Conservation (phyloP, 306 rosid genomes). For the Quercus agrifolia region DNA sequence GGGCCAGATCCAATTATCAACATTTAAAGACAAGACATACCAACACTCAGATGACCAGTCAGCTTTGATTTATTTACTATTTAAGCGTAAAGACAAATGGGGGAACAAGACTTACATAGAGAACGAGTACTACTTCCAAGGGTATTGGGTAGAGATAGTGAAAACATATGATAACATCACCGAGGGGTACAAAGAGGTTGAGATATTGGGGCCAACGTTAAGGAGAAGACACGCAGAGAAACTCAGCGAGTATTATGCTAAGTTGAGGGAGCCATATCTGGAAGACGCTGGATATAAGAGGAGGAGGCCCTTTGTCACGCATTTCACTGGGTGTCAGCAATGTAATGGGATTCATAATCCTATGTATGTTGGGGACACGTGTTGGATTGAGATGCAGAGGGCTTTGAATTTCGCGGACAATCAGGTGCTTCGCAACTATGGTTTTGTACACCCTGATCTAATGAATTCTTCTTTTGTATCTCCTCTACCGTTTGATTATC, state of each 20-base stretch:
- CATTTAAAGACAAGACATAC: conserved; percentile 33
- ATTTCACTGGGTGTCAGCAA: conserved; percentile 59
- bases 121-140: conserved; percentile 23
- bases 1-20: conserved; percentile 10
- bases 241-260: conserved; percentile 12
- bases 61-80: conserved; percentile 27
- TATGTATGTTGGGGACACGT: conserved; percentile 19
- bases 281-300: conserved; percentile 10
- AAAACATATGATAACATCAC: conserved; percentile 5
- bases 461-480: not conserved
- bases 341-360: conserved; percentile 47
- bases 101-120: conserved; percentile 32
- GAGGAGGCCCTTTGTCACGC: conserved; percentile 44
- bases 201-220: not conserved
- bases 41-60: conserved; percentile 39
- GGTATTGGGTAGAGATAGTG: conserved; percentile 31
- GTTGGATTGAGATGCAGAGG: conserved; percentile 41
- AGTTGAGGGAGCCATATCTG: conserved; percentile 21
- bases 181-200: conserved; percentile 19
- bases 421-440: conserved; percentile 42
- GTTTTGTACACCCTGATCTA: conserved; percentile 27
- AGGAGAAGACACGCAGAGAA: conserved; percentile 48
- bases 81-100: conserved; percentile 17
- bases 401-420: conserved; percentile 54
- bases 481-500: conserved; percentile 25